Conservation (phyloP, 768 basidiomycete species). For the Lentinula sp. region DNA sequence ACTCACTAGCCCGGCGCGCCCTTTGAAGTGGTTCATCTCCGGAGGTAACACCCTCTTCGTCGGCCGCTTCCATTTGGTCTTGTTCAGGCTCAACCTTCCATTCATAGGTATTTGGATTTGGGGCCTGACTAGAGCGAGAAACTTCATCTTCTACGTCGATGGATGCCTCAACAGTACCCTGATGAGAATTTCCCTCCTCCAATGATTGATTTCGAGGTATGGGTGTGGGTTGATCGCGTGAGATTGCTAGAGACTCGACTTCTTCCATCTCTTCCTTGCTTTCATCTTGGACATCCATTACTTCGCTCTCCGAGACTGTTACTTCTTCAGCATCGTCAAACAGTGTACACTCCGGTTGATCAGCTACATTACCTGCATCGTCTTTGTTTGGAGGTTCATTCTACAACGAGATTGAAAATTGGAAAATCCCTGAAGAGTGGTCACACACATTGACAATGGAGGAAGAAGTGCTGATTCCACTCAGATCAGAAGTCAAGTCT, state of each 20-base stretch:
- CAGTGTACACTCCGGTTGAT: neutral
- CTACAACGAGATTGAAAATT: neutral
- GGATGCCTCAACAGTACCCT: neutral
- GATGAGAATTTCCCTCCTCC: neutral
- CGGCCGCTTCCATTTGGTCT: slow-evolving; percentile 11
- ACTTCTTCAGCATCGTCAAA: neutral
- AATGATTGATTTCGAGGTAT: neutral
- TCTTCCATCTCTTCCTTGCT: neutral
- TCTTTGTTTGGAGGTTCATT: neutral
- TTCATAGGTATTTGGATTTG: neutral
- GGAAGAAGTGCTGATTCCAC: neutral
- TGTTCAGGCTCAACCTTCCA: slow-evolving; percentile 10
- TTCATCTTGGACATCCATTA: neutral
- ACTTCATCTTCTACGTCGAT: slow-evolving; percentile 3
- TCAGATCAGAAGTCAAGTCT: neutral
- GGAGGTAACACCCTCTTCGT: slow-evolving; percentile 18
- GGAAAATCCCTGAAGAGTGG: too few species aligned
- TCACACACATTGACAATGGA: neutral
- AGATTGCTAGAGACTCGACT: neutral
- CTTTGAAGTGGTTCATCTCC: slow-evolving; percentile 27
- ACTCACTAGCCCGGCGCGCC: slow-evolving; percentile 9
- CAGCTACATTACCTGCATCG: neutral
- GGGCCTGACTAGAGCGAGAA: neutral
- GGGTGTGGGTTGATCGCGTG: neutral
- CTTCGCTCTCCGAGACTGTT: neutral